These are phyloP conservation scores for Teunomyces funiuensis DNA, from an alignment of 805 yeast genomes.

Conservation along the genomic window DNA sequence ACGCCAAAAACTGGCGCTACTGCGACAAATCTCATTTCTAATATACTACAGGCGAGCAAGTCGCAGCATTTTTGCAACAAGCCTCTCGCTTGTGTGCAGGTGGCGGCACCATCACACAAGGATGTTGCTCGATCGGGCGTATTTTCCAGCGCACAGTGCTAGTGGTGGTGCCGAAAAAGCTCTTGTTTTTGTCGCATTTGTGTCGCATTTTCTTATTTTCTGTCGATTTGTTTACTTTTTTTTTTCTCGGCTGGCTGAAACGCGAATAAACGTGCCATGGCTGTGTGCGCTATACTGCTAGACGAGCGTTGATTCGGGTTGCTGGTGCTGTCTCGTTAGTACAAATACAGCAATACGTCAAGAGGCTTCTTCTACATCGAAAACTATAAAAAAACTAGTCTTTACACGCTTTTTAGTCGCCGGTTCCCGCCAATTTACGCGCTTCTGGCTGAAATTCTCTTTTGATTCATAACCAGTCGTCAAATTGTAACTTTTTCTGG, in stretches of 20 bases:
- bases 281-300: not conserved
- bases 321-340: no score
- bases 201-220: slow-evolving; percentile 5
- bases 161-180: not conserved
- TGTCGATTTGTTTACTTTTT: not conserved
- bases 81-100: not conserved
- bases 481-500: no score
- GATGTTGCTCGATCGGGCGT: not conserved
- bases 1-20: slow-evolving; percentile 1
- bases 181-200: slow-evolving; percentile 1
- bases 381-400: no score
- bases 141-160: not conserved
- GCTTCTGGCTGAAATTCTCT: not conserved
- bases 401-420: not conserved
- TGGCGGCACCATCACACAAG: no score
- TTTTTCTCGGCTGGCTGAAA: not conserved
- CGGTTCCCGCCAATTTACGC: not conserved
- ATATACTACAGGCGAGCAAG: not conserved
- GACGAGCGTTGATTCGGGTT: not conserved
- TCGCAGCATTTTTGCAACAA: not conserved
- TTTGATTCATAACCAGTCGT: not conserved
- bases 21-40: slow-evolving; percentile 1
- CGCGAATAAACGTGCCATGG: not conserved
- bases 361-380: no score
- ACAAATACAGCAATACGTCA: no score